phyloP scores from a whole-genome alignment of 306 rosid genomes.

The Pterocarpus macrocarpus region DNA sequence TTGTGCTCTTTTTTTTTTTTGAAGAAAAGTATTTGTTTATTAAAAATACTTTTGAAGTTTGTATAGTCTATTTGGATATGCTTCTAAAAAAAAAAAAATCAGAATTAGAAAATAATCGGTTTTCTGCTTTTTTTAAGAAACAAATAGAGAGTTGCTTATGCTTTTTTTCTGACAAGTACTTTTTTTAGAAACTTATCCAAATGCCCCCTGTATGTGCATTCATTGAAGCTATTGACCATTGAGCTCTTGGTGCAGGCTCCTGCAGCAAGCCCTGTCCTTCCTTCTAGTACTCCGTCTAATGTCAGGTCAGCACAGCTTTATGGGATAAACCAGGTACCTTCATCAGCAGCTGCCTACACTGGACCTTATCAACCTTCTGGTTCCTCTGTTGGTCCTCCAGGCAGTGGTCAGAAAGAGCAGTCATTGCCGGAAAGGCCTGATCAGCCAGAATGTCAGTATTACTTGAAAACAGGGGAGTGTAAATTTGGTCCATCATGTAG shows the following conservation, averaged over 20 bases:
- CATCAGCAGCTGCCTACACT: slow-evolving; percentile 69
- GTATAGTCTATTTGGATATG: no score
- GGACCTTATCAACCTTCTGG: slow-evolving; percentile 73
- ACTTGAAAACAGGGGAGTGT: slow-evolving; percentile 83
- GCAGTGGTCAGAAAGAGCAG: slow-evolving; percentile 73
- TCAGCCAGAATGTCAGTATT: slow-evolving; percentile 86
- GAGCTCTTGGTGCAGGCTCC: slow-evolving; percentile 65
- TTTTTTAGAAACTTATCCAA: no score
- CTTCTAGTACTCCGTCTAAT: slow-evolving; percentile 69
- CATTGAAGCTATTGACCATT: slow-evolving; percentile 45
- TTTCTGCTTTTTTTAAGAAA: no score
- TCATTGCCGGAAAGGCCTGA: slow-evolving; percentile 88
- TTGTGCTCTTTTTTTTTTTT: no score
- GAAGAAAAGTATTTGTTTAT: no score
- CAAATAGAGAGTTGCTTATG: no score
- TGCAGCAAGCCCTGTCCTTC: slow-evolving; percentile 72
- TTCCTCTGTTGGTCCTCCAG: slow-evolving; percentile 68
- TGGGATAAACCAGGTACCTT: slow-evolving; percentile 72
- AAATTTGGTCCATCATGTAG: slow-evolving; percentile 86
- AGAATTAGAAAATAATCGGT: no score
- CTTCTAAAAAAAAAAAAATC: no score
- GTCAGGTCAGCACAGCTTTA: slow-evolving; percentile 71
- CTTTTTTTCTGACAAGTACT: no score
- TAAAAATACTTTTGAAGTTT: no score
- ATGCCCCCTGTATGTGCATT: slow-evolving; percentile 15